A percentile compares a stretch with the other conserved stretches of the same genome.
Evolutionary conservation across 768 basidiomycete genomes (phyloP).

Genomic region (Lyophyllum decastes): DNA sequence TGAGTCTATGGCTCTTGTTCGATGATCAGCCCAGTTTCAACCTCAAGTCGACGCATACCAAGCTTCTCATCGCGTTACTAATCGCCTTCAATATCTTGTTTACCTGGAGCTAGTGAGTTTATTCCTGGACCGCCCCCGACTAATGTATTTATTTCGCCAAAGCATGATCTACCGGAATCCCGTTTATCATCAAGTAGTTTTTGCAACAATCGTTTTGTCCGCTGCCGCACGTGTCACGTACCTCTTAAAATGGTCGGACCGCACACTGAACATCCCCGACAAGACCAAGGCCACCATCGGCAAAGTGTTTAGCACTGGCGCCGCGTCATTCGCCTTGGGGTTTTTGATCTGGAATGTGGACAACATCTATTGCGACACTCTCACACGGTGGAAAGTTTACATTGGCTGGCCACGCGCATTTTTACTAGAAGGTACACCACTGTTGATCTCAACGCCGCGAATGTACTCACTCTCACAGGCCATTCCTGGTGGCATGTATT

Average conservation of each 20-base stretch:
- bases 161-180: slow-evolving; percentile 74
- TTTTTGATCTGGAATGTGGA: slow-evolving; percentile 83
- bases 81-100: slow-evolving; percentile 59
- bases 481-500: slow-evolving; percentile 80
- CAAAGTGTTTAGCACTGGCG: slow-evolving; percentile 53
- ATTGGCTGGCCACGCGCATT: slow-evolving; percentile 71
- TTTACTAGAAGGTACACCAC: slow-evolving; percentile 56
- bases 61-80: slow-evolving; percentile 36
- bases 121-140: neutral
- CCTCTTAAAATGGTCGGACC: slow-evolving; percentile 48
- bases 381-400: slow-evolving; percentile 56
- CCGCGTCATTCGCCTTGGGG: slow-evolving; percentile 57
- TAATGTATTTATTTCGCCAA: slow-evolving; percentile 9
- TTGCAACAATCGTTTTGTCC: slow-evolving; percentile 57
- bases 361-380: slow-evolving; percentile 66
- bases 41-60: slow-evolving; percentile 36
- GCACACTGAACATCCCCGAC: slow-evolving; percentile 39
- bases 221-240: slow-evolving; percentile 50
- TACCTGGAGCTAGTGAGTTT: slow-evolving; percentile 71
- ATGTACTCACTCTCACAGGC: slow-evolving; percentile 33
- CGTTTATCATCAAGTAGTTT: slow-evolving; percentile 78
- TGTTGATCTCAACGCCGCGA: neutral
- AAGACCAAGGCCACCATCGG: slow-evolving; percentile 41
- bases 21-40: slow-evolving; percentile 56
- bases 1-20: slow-evolving; percentile 60